Conservation (phyloP, 2,329 filamentous ascomycete species). For the Triangularia verruculosa region DNA sequence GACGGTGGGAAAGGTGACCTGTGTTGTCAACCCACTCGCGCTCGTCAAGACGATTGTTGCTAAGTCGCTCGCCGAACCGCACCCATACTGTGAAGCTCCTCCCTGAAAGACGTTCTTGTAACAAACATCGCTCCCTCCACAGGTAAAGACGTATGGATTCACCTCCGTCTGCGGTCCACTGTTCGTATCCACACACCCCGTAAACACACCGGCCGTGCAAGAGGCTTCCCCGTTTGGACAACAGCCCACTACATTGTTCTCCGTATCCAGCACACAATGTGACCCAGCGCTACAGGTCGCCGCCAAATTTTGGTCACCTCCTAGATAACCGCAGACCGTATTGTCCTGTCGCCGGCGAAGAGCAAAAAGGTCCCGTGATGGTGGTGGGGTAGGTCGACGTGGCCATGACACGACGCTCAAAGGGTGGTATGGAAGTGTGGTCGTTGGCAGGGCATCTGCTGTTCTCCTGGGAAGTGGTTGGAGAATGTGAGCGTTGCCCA, state of each 20-base stretch:
- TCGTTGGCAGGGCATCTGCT: constrained; percentile 24
- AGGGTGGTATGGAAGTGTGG: constrained; percentile 30
- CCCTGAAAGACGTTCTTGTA: constrained; percentile 55
- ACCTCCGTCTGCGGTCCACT: constrained; percentile 48
- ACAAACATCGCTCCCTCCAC: constrained; percentile 49
- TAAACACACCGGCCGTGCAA: constrained; percentile 56
- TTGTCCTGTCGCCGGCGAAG: constrained; percentile 44
- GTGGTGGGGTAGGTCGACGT: constrained; percentile 40
- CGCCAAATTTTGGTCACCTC: constrained; percentile 48
- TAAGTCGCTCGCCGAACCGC: constrained; percentile 48
- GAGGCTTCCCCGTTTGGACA: constrained; percentile 49
- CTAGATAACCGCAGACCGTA: constrained; percentile 58
- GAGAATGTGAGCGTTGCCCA: constrained; percentile 28
- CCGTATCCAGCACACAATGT: constrained; percentile 54
- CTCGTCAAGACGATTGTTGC: constrained; percentile 49
- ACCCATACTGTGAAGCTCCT: constrained; percentile 56
- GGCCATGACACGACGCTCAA: constrained; percentile 36
- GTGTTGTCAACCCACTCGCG: constrained; percentile 41
- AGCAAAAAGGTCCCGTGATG: constrained; percentile 37
- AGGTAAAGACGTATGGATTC: constrained; percentile 58
- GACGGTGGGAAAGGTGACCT: constrained; percentile 39
- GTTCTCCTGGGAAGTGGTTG: constrained; percentile 25
- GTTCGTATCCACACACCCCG: constrained; percentile 53
- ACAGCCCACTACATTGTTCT: constrained; percentile 51
- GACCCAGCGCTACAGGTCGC: constrained; percentile 58